Percentiles rank a stretch among this genome's conserved stretches.
These are phyloP conservation scores for Cenococcum geophilum DNA, from an alignment of 495 filamentous ascomycete genomes.

Conservation along the genomic window DNA sequence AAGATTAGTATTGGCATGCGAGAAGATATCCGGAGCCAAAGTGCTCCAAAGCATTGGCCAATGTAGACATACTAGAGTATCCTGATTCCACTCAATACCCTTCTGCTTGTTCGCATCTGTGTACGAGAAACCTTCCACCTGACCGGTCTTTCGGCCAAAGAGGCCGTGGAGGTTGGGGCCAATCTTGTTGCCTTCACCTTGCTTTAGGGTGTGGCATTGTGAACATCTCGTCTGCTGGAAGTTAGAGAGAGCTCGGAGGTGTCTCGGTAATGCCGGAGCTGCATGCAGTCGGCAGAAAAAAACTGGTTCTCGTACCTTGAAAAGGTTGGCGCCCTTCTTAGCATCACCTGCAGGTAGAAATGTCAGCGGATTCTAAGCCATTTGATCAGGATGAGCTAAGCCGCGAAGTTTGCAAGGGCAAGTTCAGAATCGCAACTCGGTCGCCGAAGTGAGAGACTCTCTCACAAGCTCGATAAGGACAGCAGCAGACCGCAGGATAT, in stretches of 20 bases:
- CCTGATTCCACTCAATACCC: slow-evolving; percentile 81
- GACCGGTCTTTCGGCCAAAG: slow-evolving; percentile 91
- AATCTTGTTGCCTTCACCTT: slow-evolving; percentile 88
- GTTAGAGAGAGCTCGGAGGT: slow-evolving; percentile 13
- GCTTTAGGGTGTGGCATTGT: slow-evolving; percentile 94
- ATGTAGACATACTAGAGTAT: slow-evolving; percentile 63
- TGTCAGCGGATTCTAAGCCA: slow-evolving; percentile 35
- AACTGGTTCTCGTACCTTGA: slow-evolving; percentile 57
- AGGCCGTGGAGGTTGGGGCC: slow-evolving; percentile 96
- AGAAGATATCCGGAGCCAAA: too few species aligned
- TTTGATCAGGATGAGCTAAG: neutral
- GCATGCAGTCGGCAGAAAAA: neutral
- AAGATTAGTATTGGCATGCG: slow-evolving; percentile 30
- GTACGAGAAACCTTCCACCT: slow-evolving; percentile 89
- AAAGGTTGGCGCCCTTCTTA: slow-evolving; percentile 97
- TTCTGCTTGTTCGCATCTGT: slow-evolving; percentile 99
- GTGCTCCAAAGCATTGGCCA: too few species aligned
- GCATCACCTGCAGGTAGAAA: slow-evolving; percentile 61
- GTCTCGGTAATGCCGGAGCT: neutral
- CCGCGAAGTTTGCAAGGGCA: neutral
- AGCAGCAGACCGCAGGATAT: neutral
- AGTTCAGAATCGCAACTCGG: neutral
- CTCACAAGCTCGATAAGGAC: neutral
- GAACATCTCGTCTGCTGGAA: slow-evolving; percentile 75
- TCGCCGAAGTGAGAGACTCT: neutral